Evolutionary conservation across 2,329 filamentous ascomycete genomes (phyloP).

Genomic region (Fusarium sp.): DNA sequence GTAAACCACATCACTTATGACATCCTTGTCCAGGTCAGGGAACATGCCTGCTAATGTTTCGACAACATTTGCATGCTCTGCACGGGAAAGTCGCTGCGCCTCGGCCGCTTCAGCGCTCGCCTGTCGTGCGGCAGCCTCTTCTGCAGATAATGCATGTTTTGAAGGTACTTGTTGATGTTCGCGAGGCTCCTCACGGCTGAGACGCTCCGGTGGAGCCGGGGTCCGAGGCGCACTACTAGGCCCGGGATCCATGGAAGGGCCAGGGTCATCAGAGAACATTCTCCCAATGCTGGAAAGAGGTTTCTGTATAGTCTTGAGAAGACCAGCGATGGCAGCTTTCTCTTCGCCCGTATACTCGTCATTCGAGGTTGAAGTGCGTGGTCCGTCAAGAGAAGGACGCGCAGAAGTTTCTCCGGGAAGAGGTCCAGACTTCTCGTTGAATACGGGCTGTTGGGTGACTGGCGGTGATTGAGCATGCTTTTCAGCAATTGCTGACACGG

Average conservation of each 20-base stretch:
- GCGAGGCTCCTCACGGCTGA: slow-evolving; percentile 45
- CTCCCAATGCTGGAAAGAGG: slow-evolving; percentile 91
- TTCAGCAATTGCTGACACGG: slow-evolving; percentile 94
- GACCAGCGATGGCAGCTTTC: slow-evolving; percentile 81
- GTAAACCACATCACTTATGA: slow-evolving; percentile 96
- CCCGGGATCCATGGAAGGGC: slow-evolving; percentile 47
- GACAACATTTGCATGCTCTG: slow-evolving; percentile 90
- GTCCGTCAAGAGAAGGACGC: slow-evolving; percentile 58
- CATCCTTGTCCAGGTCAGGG: slow-evolving; percentile 89
- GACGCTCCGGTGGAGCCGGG: slow-evolving; percentile 50
- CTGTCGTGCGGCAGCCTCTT: slow-evolving; percentile 90
- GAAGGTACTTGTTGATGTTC: slow-evolving; percentile 49
- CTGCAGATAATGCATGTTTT: slow-evolving; percentile 70
- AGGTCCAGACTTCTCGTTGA: slow-evolving; percentile 57
- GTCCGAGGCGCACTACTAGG: slow-evolving; percentile 51
- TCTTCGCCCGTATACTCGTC: slow-evolving; percentile 72
- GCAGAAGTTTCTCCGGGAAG: slow-evolving; percentile 46
- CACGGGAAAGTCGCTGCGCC: slow-evolving; percentile 81
- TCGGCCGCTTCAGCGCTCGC: slow-evolving; percentile 91
- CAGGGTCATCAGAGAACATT: slow-evolving; percentile 83
- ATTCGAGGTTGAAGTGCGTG: slow-evolving; percentile 65
- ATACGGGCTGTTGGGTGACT: slow-evolving; percentile 51
- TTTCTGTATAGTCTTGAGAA: slow-evolving; percentile 89
- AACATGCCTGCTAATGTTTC: slow-evolving; percentile 98
- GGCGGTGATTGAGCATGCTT: slow-evolving; percentile 71